Base-by-base conservation (phyloP, 371 early-diverging fungal species). In the Funneliformis caledonium region DNA sequence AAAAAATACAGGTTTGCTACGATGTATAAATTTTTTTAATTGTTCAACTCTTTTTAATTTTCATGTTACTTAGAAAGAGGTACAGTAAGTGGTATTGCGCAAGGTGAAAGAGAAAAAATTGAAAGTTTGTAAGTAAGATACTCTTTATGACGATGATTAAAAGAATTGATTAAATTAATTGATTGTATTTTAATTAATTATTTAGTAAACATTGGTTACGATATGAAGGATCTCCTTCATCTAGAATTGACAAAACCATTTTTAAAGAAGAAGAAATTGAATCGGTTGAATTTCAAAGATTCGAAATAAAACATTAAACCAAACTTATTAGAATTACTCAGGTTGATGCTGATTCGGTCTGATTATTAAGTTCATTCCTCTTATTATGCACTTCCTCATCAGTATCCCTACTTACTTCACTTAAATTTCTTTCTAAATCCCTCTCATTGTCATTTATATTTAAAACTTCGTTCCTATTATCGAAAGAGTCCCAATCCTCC, bases 151-250 rank as follows among this genome's bases (percentile, higher is more conserved):
- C 3, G 3, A 37, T 37, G 37, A 37, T 37, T 37, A 37, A 42
- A 69, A 8, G 10, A 31, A 11, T 19, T 33, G 8, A 69, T 11
- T 47, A 45, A 22, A 42, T 14, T 73, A 73, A 73, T 74, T 14
- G 19, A 47, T 74, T 48, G 16, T 59, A 42, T 76, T 33, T 26
- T 9, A 26, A 26, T 26, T 26, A 19, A 22, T 75, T 19, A 16
- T 33, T n/a, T 50, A 76, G 64, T 52, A 76, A 76, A 76, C 14
- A 76, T n/a, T 76, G 64, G 64, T 22, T 76, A n/a, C 76, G 43
- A 62, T 59, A 76, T 26, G 65, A 76, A 64, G 65, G 77, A 12
- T 62, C 77, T 43, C 77, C 59, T 12, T 60, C 33, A 22, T 75
- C 75, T 2, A 31, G 26, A 75, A 56, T 56, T 74, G 31, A 22